These are phyloP conservation scores for Xylaria hypoxylon DNA, from an alignment of 2,329 filamentous ascomycete genomes.

Conservation along the genomic window DNA sequence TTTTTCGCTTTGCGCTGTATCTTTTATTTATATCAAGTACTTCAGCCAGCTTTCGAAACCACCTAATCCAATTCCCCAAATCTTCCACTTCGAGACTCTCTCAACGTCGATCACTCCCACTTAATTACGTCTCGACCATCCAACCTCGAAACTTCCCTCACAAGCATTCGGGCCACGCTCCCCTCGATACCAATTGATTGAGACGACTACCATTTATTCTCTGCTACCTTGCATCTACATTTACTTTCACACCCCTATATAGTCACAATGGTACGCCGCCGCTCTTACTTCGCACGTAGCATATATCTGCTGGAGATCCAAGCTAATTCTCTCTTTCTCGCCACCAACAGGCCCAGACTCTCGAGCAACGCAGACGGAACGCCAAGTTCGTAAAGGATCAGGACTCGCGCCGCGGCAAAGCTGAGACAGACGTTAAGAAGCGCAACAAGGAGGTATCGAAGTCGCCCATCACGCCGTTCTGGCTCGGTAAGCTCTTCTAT, in stretches of 20 bases:
- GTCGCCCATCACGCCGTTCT: slow-evolving; percentile 72
- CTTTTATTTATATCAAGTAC: slow-evolving; percentile 34
- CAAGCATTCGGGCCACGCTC: slow-evolving; percentile 9
- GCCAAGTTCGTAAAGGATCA: slow-evolving; percentile 80
- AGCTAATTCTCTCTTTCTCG: slow-evolving; percentile 17
- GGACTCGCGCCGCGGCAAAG: slow-evolving; percentile 79
- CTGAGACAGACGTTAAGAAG: slow-evolving; percentile 73
- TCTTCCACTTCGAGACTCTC: slow-evolving; percentile 16
- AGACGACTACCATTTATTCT: slow-evolving; percentile 4
- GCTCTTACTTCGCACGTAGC: background rate
- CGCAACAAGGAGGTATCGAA: slow-evolving; percentile 65
- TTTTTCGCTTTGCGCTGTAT: background rate
- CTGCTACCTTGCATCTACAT: slow-evolving; percentile 23
- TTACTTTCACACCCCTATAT: slow-evolving; percentile 18
- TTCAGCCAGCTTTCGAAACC: background rate
- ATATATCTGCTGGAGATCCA: background rate
- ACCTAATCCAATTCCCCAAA: slow-evolving; percentile 6
- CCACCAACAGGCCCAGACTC: slow-evolving; percentile 77
- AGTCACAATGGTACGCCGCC: slow-evolving; percentile 48
- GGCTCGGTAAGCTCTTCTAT: slow-evolving; percentile 60
- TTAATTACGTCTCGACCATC: slow-evolving; percentile 8
- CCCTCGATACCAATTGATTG: slow-evolving; percentile 8
- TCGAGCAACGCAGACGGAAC: slow-evolving; percentile 84
- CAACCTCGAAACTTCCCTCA: slow-evolving; percentile 1
- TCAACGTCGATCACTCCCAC: slow-evolving; percentile 27